Conservation (phyloP, 495 filamentous ascomycete genomes). For the Penicillium psychrofluorescens region DNA sequence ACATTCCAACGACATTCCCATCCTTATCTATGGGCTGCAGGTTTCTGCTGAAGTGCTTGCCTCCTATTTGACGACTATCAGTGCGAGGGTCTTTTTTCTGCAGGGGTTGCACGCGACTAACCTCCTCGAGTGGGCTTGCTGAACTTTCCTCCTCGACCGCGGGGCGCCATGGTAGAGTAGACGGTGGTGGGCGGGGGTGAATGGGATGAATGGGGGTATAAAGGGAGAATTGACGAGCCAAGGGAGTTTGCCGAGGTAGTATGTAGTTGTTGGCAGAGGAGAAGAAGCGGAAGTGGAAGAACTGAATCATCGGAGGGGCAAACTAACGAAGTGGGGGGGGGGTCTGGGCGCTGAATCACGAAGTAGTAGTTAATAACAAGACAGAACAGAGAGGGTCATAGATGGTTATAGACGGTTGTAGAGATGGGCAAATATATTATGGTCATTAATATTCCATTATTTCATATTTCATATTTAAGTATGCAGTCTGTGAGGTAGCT, state of each 20-base stretch:
- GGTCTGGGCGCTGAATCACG: too few species aligned
- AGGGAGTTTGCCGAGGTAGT: too few species aligned
- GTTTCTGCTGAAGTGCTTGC: constrained; percentile 89
- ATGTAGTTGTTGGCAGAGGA: background rate
- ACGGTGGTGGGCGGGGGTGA: background rate
- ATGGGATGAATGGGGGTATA: background rate
- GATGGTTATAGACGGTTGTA: too few species aligned
- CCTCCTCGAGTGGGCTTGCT: constrained; percentile 89
- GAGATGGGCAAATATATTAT: too few species aligned
- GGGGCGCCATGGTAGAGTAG: constrained; percentile 32
- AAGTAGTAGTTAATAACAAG: too few species aligned
- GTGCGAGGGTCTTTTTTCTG: background rate
- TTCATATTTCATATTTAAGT: too few species aligned
- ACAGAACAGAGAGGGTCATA: too few species aligned
- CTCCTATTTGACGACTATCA: constrained; percentile 46
- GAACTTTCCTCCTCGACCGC: constrained; percentile 85
- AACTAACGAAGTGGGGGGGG: too few species aligned
- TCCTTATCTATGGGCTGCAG: constrained; percentile 80
- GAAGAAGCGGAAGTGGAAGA: background rate
- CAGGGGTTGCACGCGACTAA: constrained; percentile 26
- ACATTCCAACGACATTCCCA: constrained; percentile 69
- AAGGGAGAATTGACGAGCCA: too few species aligned
- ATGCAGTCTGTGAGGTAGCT: too few species aligned
- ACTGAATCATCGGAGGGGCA: constrained; percentile 5
- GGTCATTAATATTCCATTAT: too few species aligned